A percentile compares a stretch with the other conserved stretches of the same genome.
These are phyloP conservation scores for Cafeteria roenbergensis DNA, from an alignment of 108 stramenopile genomes.

Conservation along the genomic window DNA sequence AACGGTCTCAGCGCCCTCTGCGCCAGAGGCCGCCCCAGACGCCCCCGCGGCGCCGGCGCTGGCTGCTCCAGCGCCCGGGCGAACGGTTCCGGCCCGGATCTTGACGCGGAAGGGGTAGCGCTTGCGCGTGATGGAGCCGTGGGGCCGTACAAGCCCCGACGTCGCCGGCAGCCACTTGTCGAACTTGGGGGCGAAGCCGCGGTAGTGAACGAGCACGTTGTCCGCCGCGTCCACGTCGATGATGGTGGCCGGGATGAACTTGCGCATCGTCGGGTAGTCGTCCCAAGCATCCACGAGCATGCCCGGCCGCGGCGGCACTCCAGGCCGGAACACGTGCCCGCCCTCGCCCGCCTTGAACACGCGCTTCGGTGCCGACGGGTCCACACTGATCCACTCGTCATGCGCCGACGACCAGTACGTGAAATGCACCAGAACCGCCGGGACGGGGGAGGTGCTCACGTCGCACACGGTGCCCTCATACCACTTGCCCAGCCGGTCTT, in stretches of 20 bases:
- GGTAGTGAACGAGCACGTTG: background rate
- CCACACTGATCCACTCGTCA: background rate
- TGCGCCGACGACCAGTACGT: background rate
- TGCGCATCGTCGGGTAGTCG: background rate
- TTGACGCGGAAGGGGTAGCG: background rate
- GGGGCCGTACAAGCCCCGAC: background rate
- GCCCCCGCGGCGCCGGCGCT: background rate
- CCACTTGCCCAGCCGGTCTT: too few species aligned
- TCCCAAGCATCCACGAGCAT: background rate
- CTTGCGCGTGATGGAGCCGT: background rate
- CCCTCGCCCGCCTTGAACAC: background rate
- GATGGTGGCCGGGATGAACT: background rate
- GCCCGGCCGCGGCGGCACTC: background rate
- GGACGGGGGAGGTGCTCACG: too few species aligned
- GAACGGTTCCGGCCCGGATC: background rate
- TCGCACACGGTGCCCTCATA: too few species aligned
- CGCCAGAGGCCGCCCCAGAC: background rate
- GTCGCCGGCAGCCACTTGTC: background rate
- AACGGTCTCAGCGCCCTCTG: background rate
- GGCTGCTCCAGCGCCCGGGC: background rate
- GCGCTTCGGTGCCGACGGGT: too few species aligned
- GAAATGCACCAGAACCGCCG: background rate
- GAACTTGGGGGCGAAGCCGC: background rate
- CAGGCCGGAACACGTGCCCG: background rate
- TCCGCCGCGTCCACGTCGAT: background rate